These are phyloP conservation scores for Mycena citricolor DNA, from an alignment of 1,284 basidiomycete species.

Conservation along the genomic window DNA sequence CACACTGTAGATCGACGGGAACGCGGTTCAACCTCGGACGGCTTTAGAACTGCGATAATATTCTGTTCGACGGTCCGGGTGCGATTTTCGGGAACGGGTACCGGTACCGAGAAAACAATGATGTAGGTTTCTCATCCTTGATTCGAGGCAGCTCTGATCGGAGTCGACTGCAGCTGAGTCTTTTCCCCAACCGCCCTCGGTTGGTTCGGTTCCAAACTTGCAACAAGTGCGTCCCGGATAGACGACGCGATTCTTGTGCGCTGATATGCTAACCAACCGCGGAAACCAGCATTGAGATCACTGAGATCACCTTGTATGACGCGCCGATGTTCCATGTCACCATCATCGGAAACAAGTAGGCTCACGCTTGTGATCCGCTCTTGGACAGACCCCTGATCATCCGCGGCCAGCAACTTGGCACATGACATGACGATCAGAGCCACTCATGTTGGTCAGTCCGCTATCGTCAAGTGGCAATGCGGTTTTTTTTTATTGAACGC, in stretches of 20 bases:
- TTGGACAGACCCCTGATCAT: too few relatives aligned
- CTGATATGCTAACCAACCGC: constrained; percentile 6
- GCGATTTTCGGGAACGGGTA: constrained; percentile 27
- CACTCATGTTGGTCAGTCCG: constrained; percentile 7
- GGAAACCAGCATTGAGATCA: too few relatives aligned
- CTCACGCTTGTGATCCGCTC: neutral
- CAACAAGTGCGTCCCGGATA: constrained; percentile 9
- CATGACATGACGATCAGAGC: constrained; percentile 19
- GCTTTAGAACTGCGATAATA: constrained; percentile 24
- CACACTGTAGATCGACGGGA: neutral
- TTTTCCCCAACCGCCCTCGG: constrained; percentile 18
- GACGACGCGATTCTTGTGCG: neutral
- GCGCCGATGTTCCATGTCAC: constrained; percentile 19
- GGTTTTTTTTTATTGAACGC: neutral
- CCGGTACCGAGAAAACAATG: constrained; percentile 23
- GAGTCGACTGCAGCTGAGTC: constrained; percentile 14
- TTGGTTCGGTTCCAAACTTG: constrained; percentile 18
- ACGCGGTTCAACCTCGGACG: neutral
- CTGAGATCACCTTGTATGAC: constrained; percentile 14
- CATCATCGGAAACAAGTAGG: constrained; percentile 17
- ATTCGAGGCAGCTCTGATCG: neutral
- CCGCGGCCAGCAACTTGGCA: constrained; percentile 10
- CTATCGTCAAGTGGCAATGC: too few relatives aligned
- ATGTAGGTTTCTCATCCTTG: constrained; percentile 14
- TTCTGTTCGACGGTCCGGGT: constrained; percentile 25